Conservation (phyloP, 2,329 filamentous ascomycete species). For the Monilinia aucupariae region DNA sequence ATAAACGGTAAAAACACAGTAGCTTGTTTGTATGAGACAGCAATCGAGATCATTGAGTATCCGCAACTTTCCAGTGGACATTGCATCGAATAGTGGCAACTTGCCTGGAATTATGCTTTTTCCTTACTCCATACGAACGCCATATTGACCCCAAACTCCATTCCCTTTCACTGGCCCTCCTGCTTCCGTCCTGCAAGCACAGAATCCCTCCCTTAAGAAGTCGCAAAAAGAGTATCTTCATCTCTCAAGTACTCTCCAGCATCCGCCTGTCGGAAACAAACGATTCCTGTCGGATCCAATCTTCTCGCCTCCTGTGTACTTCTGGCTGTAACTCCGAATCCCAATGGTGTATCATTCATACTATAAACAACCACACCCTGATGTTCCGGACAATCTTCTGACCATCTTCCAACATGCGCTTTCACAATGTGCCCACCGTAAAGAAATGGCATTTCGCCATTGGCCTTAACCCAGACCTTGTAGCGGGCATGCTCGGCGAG, state of each 20-base stretch:
- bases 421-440: slow-evolving; percentile 90
- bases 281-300: slow-evolving; percentile 83
- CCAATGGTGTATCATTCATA: slow-evolving; percentile 90
- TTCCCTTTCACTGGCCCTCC: not conserved
- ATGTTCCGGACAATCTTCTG: slow-evolving; percentile 89
- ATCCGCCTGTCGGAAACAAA: slow-evolving; percentile 87
- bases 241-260: slow-evolving; percentile 92
- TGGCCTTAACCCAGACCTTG: slow-evolving; percentile 95
- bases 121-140: slow-evolving; percentile 4
- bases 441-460: slow-evolving; percentile 95
- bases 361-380: slow-evolving; percentile 83
- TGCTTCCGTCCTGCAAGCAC: not conserved
- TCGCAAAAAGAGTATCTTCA: slow-evolving; percentile 59
- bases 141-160: slow-evolving; percentile 15
- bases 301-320: slow-evolving; percentile 77
- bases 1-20: not conserved
- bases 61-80: not conserved
- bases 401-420: slow-evolving; percentile 72
- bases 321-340: slow-evolving; percentile 87
- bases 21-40: not conserved
- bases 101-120: slow-evolving; percentile 6
- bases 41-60: not conserved
- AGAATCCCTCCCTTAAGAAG: slow-evolving; percentile 27
- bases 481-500: slow-evolving; percentile 88
- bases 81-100: not conserved